Conservation (phyloP, 2,329 filamentous ascomycete genomes). For the Xylaria sp. region DNA sequence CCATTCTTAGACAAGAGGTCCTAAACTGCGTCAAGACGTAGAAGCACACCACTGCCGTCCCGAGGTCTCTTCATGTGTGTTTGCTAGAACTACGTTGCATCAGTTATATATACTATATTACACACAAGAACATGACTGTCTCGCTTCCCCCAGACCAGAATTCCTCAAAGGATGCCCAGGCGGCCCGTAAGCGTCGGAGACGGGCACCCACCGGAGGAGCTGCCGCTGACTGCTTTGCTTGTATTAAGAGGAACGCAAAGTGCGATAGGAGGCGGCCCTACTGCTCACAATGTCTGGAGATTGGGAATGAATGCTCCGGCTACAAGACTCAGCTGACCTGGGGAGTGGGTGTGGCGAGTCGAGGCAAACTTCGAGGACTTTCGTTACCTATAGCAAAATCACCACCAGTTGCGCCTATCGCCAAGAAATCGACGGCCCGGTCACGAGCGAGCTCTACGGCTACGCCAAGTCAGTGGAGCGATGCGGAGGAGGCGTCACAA, state of each 20-base stretch:
- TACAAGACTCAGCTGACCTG: conserved; percentile 97
- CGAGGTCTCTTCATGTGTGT: conserved; percentile 31
- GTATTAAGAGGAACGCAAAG: conserved; percentile 78
- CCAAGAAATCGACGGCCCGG: conserved; percentile 52
- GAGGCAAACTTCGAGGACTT: conserved; percentile 89
- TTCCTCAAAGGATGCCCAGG: conserved; percentile 54
- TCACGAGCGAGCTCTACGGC: conserved; percentile 49
- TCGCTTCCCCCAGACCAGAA: conserved; percentile 48
- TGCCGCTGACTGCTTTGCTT: conserved; percentile 93
- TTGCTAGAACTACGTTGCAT: conserved; percentile 31
- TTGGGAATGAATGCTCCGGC: conserved; percentile 89
- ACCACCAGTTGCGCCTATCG: conserved; percentile 54
- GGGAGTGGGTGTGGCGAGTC: conserved; percentile 93
- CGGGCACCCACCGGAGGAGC: conserved; percentile 87
- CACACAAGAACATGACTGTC: conserved; percentile 50
- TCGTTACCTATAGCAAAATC: conserved; percentile 71
- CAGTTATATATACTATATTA: conserved; percentile 25
- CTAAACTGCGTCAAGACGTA: conserved; percentile 32
- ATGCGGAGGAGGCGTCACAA: conserved; percentile 41
- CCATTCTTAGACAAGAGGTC: conserved; percentile 36
- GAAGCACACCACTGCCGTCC: conserved; percentile 26
- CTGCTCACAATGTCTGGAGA: conserved; percentile 90
- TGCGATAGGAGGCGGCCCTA: conserved; percentile 93
- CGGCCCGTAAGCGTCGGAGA: conserved; percentile 74
- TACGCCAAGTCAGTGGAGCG: conserved; percentile 44